Conservation (phyloP, 2,329 filamentous ascomycete genomes). For the Coniochaeta hoffmannii region DNA sequence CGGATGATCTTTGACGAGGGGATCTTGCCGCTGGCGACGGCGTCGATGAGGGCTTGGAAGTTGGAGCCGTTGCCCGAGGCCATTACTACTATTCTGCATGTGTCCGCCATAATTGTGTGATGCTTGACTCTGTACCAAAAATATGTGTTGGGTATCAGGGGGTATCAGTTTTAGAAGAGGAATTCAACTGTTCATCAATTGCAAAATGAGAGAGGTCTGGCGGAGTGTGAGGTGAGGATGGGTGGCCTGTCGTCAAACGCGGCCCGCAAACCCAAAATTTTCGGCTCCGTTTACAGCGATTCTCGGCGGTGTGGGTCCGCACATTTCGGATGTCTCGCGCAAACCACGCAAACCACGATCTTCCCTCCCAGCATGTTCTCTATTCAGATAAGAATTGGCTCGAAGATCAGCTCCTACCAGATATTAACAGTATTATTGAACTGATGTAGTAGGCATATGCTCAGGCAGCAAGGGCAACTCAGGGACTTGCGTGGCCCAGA, state of each 20-base stretch:
- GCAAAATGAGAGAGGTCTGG: too few relatives aligned
- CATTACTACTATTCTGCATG: constrained; percentile 55
- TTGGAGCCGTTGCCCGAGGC: constrained; percentile 71
- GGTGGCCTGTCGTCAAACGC: neutral
- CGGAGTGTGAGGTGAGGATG: neutral
- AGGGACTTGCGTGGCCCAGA: too few relatives aligned
- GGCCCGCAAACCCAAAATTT: neutral
- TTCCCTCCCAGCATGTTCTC: too few relatives aligned
- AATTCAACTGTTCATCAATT: neutral
- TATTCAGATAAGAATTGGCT: too few relatives aligned
- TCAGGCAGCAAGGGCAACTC: too few relatives aligned
- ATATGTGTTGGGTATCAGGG: too few relatives aligned
- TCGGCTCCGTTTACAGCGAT: neutral
- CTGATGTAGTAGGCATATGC: neutral
- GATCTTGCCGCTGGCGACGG: constrained; percentile 30
- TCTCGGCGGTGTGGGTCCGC: neutral
- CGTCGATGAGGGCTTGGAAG: constrained; percentile 63
- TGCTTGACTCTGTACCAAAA: too few relatives aligned
- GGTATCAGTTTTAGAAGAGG: too few relatives aligned
- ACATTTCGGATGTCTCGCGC: neutral
- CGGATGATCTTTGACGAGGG: constrained; percentile 34
- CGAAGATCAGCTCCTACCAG: neutral
- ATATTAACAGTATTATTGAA: neutral
- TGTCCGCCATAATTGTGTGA: neutral
- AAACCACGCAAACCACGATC: neutral